Conservation (phyloP, 2,329 filamentous ascomycete species). For the Alternaria sp. region DNA sequence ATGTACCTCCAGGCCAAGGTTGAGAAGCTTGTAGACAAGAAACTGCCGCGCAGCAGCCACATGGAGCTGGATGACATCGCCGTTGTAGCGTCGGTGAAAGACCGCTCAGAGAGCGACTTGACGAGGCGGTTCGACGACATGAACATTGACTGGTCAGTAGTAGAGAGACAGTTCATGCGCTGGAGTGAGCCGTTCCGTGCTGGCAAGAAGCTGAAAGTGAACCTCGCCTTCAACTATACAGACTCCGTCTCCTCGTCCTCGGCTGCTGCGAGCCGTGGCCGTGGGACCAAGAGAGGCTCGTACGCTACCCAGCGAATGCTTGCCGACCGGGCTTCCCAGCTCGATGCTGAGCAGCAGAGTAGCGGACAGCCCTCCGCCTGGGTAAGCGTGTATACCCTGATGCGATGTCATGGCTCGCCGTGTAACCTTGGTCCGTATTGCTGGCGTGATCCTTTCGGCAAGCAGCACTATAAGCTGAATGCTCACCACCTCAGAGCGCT, state of each 20-base stretch:
- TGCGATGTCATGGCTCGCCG: conserved; percentile 32
- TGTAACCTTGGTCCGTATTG: conserved; percentile 42
- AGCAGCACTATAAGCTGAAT: conserved; percentile 47
- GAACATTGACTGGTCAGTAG: conserved; percentile 38
- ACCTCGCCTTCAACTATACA: conserved; percentile 44
- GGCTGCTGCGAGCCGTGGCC: too few species aligned
- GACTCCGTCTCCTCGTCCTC: too few species aligned
- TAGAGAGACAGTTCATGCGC: conserved; percentile 39
- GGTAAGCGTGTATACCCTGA: too few species aligned
- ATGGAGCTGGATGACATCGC: conserved; percentile 20
- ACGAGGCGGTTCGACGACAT: conserved; percentile 38
- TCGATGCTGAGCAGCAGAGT: too few species aligned
- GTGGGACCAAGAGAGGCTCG: too few species aligned
- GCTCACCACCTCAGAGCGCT: conserved; percentile 42
- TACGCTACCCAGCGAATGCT: too few species aligned
- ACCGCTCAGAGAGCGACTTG: conserved; percentile 37
- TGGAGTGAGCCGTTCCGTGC: conserved; percentile 20
- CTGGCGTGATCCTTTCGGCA: conserved; percentile 42
- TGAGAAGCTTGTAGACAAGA: conserved; percentile 19
- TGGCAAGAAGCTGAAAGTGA: conserved; percentile 43
- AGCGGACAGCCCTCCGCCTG: too few species aligned
- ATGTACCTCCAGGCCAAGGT: conserved; percentile 16
- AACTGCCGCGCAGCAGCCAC: conserved; percentile 15
- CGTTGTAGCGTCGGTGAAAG: conserved; percentile 32
- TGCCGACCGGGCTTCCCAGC: too few species aligned